Evolutionary conservation across 768 basidiomycete species (phyloP).

Genomic region (Boletus rubroflammeus): DNA sequence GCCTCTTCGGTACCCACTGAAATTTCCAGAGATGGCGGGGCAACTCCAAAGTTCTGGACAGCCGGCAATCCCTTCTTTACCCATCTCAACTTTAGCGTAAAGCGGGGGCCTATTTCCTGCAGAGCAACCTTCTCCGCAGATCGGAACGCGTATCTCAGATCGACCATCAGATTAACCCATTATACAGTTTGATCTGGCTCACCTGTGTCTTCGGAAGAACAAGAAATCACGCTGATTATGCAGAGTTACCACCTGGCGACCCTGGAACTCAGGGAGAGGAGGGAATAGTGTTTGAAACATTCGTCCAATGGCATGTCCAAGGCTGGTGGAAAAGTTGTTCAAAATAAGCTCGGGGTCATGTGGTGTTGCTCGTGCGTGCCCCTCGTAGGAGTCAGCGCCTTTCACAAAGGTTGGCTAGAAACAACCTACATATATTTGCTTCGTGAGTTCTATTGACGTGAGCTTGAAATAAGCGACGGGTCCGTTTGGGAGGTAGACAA

Average conservation of each 20-base stretch:
- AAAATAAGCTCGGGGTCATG: constrained; percentile 95
- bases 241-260: constrained; percentile 93
- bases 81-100: constrained; percentile 91
- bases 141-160: constrained; percentile 80
- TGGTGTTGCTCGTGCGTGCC: constrained; percentile 87
- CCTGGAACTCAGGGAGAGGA: constrained; percentile 91
- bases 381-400: constrained; percentile 43
- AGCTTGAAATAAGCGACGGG: constrained; percentile 96
- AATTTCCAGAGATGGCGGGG: constrained; percentile 53
- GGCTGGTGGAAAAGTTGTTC: constrained; percentile 89
- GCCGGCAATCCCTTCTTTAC: constrained; percentile 86
- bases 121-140: constrained; percentile 87
- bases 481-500: constrained; percentile 86
- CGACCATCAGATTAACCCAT: constrained; percentile 5
- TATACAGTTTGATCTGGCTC: constrained; percentile 18
- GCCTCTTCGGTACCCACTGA: constrained; percentile 41
- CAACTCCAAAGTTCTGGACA: constrained; percentile 65
- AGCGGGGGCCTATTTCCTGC: constrained; percentile 97
- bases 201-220: constrained; percentile 96
- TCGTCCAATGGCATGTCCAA: constrained; percentile 90
- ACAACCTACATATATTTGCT: constrained; percentile 73
- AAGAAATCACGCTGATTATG: constrained; percentile 98
- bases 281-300: constrained; percentile 98
- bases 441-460: constrained; percentile 80
- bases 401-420: not conserved